Base-by-base conservation (phyloP, 2,329 filamentous ascomycete species). In the Neocucurbitaria cava region DNA sequence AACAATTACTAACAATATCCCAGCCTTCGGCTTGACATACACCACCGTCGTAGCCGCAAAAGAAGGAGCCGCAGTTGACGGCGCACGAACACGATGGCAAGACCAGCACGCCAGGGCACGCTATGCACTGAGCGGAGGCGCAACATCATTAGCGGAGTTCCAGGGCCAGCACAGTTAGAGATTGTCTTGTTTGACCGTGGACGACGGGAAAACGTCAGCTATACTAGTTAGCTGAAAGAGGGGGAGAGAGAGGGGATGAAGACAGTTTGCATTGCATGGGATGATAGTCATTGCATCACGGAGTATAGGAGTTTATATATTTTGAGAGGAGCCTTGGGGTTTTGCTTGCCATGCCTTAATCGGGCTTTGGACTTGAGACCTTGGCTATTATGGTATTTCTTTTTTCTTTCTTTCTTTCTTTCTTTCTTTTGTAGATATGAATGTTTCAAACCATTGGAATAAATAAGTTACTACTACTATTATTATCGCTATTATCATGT, bases 21-120 rank as follows among this genome's bases (percentile, higher is more conserved):
- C 46, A 74, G 72, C 52, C 49, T 42, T 65, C 39, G 70, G 65
- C 10, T 57, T 70, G 56, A 69, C 69, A 38, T 75, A 75, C 67
- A 74, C 71, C 4, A 62, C 66, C 35, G 46, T 71, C 24, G 70
- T 70, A 2, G 73, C 73, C 5, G 50, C 61, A 15, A 64, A 65
- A 56, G 73, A 75, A 64, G 73, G 72, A 44, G 65, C 64, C 10
- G 58, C 67, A 15, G 64, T 75, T 31, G 72, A 74, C 55, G 57
- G 52, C 36, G 72, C 73, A 11, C 67, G 70, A 28, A 67, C 64
- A 40, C 60, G 72, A n/a, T 75, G 71, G 69, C 68, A 73, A 54
- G 39, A 67, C 2, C 72, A 75, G 55, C 64, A 68, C 21, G 64
- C 62, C 1, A 56, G 58, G 13, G 64, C 65, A 2, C 51, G 61